phyloP scores from a whole-genome alignment of 768 basidiomycete species.

The Nidularia pulvinata region DNA sequence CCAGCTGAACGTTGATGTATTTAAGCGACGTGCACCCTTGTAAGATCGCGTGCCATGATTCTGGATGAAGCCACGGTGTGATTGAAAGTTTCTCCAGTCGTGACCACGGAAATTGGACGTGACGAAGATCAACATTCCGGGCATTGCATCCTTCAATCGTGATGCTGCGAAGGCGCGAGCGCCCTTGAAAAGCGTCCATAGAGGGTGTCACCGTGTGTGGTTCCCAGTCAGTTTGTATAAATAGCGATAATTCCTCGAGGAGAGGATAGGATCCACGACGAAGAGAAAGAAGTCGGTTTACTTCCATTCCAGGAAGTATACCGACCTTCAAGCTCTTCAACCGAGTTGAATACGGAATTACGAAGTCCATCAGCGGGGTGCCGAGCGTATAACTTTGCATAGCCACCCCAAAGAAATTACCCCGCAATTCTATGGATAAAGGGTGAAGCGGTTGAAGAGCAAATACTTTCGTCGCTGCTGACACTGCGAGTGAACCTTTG shows the following conservation, averaged over 20 bases:
- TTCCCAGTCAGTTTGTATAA: not conserved
- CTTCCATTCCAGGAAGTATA: not conserved
- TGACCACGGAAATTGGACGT: not conserved
- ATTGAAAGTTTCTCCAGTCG: not conserved
- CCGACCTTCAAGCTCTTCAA: not conserved
- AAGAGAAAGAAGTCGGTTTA: not conserved
- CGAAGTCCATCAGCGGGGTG: not conserved
- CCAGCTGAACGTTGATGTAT: too few relatives aligned
- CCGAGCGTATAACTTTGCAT: too few relatives aligned
- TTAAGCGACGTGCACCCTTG: too few relatives aligned
- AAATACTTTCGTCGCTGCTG: not conserved
- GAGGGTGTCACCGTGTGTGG: not conserved
- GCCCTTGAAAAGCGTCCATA: not conserved
- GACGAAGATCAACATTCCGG: not conserved
- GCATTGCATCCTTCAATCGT: not conserved
- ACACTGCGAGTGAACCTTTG: not conserved
- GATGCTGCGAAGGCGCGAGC: not conserved
- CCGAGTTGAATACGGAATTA: not conserved
- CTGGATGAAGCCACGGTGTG: too few relatives aligned
- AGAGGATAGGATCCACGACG: not conserved
- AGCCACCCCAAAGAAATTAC: too few relatives aligned
- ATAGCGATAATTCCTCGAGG: not conserved
- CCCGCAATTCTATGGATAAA: too few relatives aligned
- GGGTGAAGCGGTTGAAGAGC: not conserved
- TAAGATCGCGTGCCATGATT: too few relatives aligned